These are phyloP conservation scores for Pythium scleroteichum DNA, from an alignment of 352 stramenopile genomes.

Conservation along the genomic window DNA sequence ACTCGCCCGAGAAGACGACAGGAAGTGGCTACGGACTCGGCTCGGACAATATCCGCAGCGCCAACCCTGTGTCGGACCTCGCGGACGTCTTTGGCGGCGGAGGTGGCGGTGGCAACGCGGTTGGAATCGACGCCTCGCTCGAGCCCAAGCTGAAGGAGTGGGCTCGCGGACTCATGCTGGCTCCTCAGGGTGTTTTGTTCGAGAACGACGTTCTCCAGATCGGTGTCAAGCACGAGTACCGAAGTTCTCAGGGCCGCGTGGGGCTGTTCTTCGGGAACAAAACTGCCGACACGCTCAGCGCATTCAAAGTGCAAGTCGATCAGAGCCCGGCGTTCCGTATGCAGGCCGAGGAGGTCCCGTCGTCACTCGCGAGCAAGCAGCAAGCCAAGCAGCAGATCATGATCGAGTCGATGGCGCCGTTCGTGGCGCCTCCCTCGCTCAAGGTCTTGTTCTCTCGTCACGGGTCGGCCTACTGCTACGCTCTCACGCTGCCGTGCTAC, in stretches of 20 bases:
- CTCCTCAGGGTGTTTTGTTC: constrained; percentile 89
- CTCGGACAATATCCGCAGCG: constrained; percentile 42
- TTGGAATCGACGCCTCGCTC: constrained; percentile 46
- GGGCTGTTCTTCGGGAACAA: constrained; percentile 97
- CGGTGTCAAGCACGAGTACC: constrained; percentile 95
- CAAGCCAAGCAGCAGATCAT: constrained; percentile 93
- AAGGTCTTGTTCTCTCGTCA: constrained; percentile 84
- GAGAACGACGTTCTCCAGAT: constrained; percentile 95
- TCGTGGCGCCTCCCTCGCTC: constrained; percentile 87
- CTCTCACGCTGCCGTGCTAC: constrained; percentile 81
- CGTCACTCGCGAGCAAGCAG: constrained; percentile 82
- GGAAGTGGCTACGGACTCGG: constrained; percentile 15
- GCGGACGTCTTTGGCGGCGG: constrained; percentile 52
- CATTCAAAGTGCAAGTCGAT: constrained; percentile 85
- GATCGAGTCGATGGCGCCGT: constrained; percentile 92
- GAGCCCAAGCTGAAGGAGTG: constrained; percentile 53
- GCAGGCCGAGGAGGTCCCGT: constrained; percentile 70
- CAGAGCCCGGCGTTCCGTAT: constrained; percentile 47
- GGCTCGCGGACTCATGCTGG: constrained; percentile 88
- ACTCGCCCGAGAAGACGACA: constrained; percentile 34
- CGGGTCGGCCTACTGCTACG: constrained; percentile 71
- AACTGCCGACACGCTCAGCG: constrained; percentile 58
- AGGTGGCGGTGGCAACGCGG: constrained; percentile 28
- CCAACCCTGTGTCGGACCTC: constrained; percentile 58
- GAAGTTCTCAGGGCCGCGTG: constrained; percentile 91